Percentiles rank a stretch among this genome's conserved stretches.
Evolutionary conservation across 202 grass and related monocot genomes (phyloP).

Genomic region (Alloteropsis angusta): DNA sequence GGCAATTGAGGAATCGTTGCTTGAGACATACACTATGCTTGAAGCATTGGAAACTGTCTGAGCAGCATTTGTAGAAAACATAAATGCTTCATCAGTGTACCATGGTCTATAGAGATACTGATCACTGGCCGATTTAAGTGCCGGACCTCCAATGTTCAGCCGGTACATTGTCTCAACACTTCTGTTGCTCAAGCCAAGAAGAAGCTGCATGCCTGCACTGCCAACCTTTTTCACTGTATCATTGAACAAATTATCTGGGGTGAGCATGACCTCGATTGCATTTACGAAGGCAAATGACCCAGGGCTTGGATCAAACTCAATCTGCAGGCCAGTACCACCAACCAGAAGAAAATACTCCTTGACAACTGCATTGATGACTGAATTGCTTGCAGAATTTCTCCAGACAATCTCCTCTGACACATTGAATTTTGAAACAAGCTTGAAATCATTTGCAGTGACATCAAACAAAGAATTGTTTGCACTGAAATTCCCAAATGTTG

Average conservation of each 20-base stretch:
- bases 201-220: conserved; percentile 15
- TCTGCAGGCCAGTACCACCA: conserved; percentile 37
- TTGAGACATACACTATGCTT: conserved; percentile 52
- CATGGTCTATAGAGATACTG: conserved; percentile 58
- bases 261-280: conserved; percentile 69
- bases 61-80: conserved; percentile 80
- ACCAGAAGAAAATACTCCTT: conserved; percentile 87
- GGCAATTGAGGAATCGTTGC: conserved; percentile 48
- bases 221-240: conserved; percentile 52
- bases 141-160: conserved; percentile 74
- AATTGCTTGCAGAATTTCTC: conserved; percentile 39
- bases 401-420: conserved; percentile 59
- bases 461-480: conserved; percentile 58
- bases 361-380: conserved; percentile 40
- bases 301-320: conserved; percentile 63
- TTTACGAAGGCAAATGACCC: conserved; percentile 90
- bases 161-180: conserved; percentile 86
- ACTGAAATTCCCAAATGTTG: conserved; percentile 43
- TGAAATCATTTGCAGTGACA: conserved; percentile 63
- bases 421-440: conserved; percentile 80
- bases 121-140: conserved; percentile 55
- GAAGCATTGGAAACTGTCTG: conserved; percentile 46
- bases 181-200: conserved; percentile 33
- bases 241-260: conserved; percentile 51
- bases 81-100: conserved; percentile 75